These are phyloP conservation scores for Phytopythium sindhum DNA, from an alignment of 352 stramenopile species.

Conservation along the genomic window DNA sequence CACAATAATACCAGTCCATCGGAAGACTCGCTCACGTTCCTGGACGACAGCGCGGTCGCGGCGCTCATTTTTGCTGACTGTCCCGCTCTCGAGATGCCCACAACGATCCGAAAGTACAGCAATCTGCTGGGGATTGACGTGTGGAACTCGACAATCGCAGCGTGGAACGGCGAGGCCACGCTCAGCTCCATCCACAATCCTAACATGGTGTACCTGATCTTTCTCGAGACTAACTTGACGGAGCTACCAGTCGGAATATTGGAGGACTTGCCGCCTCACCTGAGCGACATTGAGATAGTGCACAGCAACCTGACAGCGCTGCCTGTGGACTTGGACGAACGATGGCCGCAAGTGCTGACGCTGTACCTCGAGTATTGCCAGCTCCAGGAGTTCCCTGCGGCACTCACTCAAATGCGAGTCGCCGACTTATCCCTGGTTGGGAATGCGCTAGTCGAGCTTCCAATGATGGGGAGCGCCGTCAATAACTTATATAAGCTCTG, in stretches of 20 bases:
- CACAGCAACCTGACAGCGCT: slow-evolving; percentile 16
- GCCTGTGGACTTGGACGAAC: slow-evolving; percentile 13
- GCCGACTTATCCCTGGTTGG: slow-evolving; percentile 16
- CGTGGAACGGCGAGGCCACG: slow-evolving; percentile 10
- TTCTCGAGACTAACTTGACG: slow-evolving; percentile 15
- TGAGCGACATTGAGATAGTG: slow-evolving; percentile 19
- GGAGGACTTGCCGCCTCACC: slow-evolving; percentile 6
- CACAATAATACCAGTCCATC: slow-evolving; percentile 6
- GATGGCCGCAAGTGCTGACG: slow-evolving; percentile 9
- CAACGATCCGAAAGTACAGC: slow-evolving; percentile 9
- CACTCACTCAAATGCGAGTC: slow-evolving; percentile 8
- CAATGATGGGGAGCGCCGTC: not conserved
- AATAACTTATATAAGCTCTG: slow-evolving; percentile 5
- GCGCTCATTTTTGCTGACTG: slow-evolving; percentile 22
- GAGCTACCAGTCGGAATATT: slow-evolving; percentile 11
- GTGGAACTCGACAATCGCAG: slow-evolving; percentile 17
- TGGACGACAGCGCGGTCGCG: slow-evolving; percentile 11
- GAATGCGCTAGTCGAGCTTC: slow-evolving; percentile 7
- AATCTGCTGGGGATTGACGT: slow-evolving; percentile 21
- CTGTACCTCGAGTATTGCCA: slow-evolving; percentile 22
- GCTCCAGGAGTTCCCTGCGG: slow-evolving; percentile 4
- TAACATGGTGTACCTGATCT: slow-evolving; percentile 17
- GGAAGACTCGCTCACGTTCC: not conserved
- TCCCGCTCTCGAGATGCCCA: slow-evolving; percentile 12
- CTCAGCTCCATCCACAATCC: slow-evolving; percentile 10